These are phyloP conservation scores for Haberlea rhodopensis DNA, from an alignment of 257 asterid species.

Conservation along the genomic window DNA sequence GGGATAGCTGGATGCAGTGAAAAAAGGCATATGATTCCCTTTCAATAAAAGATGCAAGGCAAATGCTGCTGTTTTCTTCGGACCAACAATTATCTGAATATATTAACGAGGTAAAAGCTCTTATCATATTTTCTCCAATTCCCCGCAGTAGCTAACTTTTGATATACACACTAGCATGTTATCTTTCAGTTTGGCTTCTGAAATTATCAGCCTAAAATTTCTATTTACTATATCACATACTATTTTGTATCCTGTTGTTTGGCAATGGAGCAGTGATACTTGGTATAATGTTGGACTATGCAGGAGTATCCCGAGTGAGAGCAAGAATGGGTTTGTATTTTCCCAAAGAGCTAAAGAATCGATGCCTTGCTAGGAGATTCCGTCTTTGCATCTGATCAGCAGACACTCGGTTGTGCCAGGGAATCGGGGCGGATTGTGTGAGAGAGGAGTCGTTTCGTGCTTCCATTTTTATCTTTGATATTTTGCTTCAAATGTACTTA, in stretches of 20 bases:
- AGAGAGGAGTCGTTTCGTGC: constrained; percentile 27
- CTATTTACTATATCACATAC: background rate
- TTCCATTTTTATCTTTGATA: background rate
- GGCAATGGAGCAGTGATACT: background rate
- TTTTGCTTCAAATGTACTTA: background rate
- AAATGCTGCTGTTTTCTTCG: constrained; percentile 70
- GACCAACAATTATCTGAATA: constrained; percentile 65
- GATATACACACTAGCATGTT: background rate
- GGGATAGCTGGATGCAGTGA: constrained; percentile 97
- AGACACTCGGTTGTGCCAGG: constrained; percentile 86
- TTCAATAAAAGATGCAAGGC: constrained; percentile 57
- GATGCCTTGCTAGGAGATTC: constrained; percentile 86
- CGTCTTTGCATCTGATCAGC: constrained; percentile 90
- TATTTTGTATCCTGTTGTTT: background rate
- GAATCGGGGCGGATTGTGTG: constrained; percentile 84
- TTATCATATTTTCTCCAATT: background rate
- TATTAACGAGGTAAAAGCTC: constrained; percentile 51
- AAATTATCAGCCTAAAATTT: too few species aligned
- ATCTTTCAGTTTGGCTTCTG: background rate
- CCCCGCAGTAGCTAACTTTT: too few species aligned
- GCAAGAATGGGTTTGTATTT: constrained; percentile 48
- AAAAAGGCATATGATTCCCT: constrained; percentile 85
- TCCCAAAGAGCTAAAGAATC: constrained; percentile 80
- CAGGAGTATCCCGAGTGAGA: constrained; percentile 97
- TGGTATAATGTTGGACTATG: constrained; percentile 22